Base-by-base conservation (phyloP, 768 basidiomycete genomes). In the Melanogaster broomeanus region DNA sequence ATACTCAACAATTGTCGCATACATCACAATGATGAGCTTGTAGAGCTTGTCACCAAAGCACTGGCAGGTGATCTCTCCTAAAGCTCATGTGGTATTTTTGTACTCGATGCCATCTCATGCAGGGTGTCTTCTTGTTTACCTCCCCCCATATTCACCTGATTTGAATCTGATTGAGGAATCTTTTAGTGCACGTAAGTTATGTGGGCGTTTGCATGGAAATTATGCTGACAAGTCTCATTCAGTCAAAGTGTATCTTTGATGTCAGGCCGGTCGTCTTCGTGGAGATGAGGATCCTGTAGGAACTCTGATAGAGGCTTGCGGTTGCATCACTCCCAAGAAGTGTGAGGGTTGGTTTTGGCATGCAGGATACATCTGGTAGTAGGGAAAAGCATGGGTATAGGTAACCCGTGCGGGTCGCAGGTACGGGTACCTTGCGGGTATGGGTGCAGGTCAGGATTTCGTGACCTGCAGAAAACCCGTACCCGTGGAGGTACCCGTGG, bases 41-140 rank as follows among this genome's bases (percentile, higher is more conserved):
- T 30, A 11, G 28, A 30, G 28, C 28, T 48, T 46, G 40, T 45
- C 37, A n/a, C 4, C 3, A 27, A 65, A 61, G n/a, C n/a, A n/a
- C n/a, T n/a, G n/a, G 65, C 40, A 70, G 70, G 52, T 49, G 55
- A 15, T 65, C 61, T 42, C 49, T 71, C 16, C 49, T 58, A 21
- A 53, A 57, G 11, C 52, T 68, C 47, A 49, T 49, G 34, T 22
- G 10, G 28, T 30, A 7, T 30, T 30, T 30, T 11, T 30, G 28
- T 11, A 30, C 8, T 11, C 28, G 11, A 27, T 27, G 25, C 8
- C 25, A 27, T 27, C 28, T 30, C 28, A 11, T 11, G 11, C 18
- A 41, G 21, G 39, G 16, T 45, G 48, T 41, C 22, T 42, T 12
- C 16, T 49, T 16, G 38, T 42, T 7, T 30, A 30, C 28, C 28